These are phyloP conservation scores for Gentiana macrophylla DNA, from an alignment of 257 asterid species.

Conservation along the genomic window DNA sequence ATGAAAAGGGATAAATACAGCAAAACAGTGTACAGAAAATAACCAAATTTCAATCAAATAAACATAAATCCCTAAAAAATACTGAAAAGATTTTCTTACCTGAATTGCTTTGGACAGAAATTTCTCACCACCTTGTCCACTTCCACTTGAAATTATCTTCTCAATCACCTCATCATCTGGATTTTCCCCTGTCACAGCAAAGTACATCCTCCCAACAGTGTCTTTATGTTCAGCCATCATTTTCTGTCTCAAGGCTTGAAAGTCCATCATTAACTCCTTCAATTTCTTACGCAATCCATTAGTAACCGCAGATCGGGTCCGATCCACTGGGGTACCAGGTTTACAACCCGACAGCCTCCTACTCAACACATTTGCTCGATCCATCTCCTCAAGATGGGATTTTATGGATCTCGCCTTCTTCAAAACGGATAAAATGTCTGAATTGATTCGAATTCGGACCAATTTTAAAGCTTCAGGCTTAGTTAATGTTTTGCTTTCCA, in stretches of 20 bases:
- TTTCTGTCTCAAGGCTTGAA: constrained; percentile 21
- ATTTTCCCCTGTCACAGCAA: constrained; percentile 30
- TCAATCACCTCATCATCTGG: constrained; percentile 24
- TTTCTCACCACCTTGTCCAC: constrained; percentile 33
- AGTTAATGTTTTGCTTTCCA: constrained; percentile 26
- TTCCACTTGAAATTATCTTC: constrained; percentile 33
- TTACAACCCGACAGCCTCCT: constrained; percentile 27
- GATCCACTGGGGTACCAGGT: constrained; percentile 34
- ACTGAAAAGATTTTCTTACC: no score
- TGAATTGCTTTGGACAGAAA: constrained; percentile 38
- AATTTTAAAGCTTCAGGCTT: constrained; percentile 32
- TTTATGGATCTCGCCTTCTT: constrained; percentile 27
- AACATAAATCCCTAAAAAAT: no score
- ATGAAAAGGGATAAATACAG: no score
- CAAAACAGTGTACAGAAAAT: no score
- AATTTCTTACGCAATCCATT: constrained; percentile 36
- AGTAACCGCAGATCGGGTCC: constrained; percentile 34
- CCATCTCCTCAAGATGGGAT: constrained; percentile 33
- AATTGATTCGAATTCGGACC: constrained; percentile 29
- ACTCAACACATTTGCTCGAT: constrained; percentile 25
- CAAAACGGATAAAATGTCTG: constrained; percentile 23
- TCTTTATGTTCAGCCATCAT: constrained; percentile 36
- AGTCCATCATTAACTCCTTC: constrained; percentile 32
- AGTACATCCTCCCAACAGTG: constrained; percentile 33
- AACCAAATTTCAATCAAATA: no score